Percentiles rank a stretch among this genome's conserved stretches.
These are phyloP conservation scores for Xylaria hypoxylon DNA, from an alignment of 2,329 filamentous ascomycete species.

Conservation along the genomic window DNA sequence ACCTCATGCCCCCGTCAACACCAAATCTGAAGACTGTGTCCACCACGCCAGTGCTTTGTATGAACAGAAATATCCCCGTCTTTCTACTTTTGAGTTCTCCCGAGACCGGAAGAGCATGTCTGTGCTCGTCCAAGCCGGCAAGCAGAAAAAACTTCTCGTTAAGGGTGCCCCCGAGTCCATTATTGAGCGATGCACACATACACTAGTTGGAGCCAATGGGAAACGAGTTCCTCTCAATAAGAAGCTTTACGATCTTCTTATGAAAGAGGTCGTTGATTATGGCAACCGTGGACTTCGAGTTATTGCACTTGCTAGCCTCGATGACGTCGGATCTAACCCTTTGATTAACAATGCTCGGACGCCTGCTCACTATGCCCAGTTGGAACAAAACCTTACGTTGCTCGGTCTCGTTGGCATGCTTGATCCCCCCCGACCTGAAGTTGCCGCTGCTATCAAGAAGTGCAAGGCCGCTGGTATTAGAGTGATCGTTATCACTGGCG, in stretches of 20 bases:
- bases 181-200: slow-evolving; percentile 89
- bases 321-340: slow-evolving; percentile 77
- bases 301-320: slow-evolving; percentile 89
- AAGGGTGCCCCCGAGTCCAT: slow-evolving; percentile 97
- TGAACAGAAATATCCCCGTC: slow-evolving; percentile 77
- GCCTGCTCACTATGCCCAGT: slow-evolving; percentile 82
- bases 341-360: slow-evolving; percentile 81
- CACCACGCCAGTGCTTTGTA: slow-evolving; percentile 88
- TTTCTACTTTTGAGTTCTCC: slow-evolving; percentile 96
- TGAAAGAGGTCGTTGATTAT: slow-evolving; percentile 86
- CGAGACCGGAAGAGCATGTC: slow-evolving; percentile 99
- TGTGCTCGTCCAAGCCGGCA: slow-evolving; percentile 80
- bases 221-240: slow-evolving; percentile 79
- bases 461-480: slow-evolving; percentile 95
- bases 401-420: slow-evolving; percentile 96
- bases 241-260: slow-evolving; percentile 76
- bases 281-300: slow-evolving; percentile 93
- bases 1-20: slow-evolving; percentile 72
- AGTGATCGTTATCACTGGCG: slow-evolving; percentile 97
- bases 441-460: slow-evolving; percentile 84
- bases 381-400: slow-evolving; percentile 95
- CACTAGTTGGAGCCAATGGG: slow-evolving; percentile 80
- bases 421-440: slow-evolving; percentile 94
- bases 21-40: slow-evolving; percentile 71
- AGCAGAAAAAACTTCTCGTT: slow-evolving; percentile 84